Evolutionary conservation across 805 yeast species (phyloP), one percentile per base, ranked within the genome.

Genomic region (Yamadazyma kitorensis): DNA sequence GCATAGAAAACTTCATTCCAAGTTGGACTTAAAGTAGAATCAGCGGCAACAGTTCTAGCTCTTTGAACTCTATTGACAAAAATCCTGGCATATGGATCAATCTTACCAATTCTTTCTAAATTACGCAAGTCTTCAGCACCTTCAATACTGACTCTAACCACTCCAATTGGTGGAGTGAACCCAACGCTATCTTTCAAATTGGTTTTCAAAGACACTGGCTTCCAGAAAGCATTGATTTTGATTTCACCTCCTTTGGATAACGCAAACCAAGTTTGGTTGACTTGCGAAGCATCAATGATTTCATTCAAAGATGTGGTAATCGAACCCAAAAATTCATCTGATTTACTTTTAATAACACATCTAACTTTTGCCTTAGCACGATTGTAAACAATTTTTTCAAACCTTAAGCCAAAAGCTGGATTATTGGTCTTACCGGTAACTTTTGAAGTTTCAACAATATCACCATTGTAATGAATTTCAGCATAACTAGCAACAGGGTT

Each of bases 101-200:
- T 78, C 49, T 80, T 86, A 40, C 98, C 98, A 40, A 93, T 71
- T 36, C 77, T 82, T 58, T 91, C 97, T 60, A 89, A 71, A 59
- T 93, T 91, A 40, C 83, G 75, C 51, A 93, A 73, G 41, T 78
- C 82, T 37, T 72, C 75, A 27, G 94, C 97, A 41, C 72, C 74
- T 45, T 74, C 76, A 40, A 93, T 59, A 39, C 74, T 68, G 18
- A 93, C 69, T 52, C 97, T 79, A 5, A 89, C 72, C 21, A 84
- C 91, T 55, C 99, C 98, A 54, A 91, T 82, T 31, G 98, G 98
- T 38, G 87, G 87, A n/a, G 87, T 78, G 63, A 88, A 91, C 33
- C 91, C 93, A 47, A 81, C 78, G 15, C 85, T 62, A 33, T 80
- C 77, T 15, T 70, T 59, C 51, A 91, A 61, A 8, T 23, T 29